These are phyloP conservation scores for Penicillium waksmanii DNA, from an alignment of 495 filamentous ascomycete genomes.

Conservation along the genomic window DNA sequence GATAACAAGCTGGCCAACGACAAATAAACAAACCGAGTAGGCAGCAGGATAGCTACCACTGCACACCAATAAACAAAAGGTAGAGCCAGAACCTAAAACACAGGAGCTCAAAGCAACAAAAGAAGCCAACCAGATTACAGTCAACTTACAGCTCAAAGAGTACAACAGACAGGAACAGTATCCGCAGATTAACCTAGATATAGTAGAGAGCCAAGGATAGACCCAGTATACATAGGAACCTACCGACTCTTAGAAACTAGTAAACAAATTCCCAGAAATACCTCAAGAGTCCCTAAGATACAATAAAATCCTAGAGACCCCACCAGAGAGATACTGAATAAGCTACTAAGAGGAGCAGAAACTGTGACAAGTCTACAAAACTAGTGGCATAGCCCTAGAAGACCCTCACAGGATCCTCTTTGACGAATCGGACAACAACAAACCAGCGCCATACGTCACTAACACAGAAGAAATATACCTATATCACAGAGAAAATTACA, in stretches of 20 bases:
- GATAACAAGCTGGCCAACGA: too few relatives aligned
- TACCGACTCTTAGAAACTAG: not conserved
- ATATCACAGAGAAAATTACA: not conserved
- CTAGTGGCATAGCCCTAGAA: not conserved
- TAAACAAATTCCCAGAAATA: not conserved
- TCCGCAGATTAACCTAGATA: not conserved
- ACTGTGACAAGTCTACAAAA: not conserved
- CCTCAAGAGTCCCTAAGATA: not conserved
- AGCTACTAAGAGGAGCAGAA: not conserved
- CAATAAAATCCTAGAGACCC: not conserved
- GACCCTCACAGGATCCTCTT: not conserved
- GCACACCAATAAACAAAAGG: too few relatives aligned
- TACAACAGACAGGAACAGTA: not conserved
- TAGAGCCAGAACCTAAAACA: too few relatives aligned
- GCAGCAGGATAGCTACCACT: not conserved
- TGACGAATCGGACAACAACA: not conserved
- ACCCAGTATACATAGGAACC: not conserved
- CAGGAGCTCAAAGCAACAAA: too few relatives aligned
- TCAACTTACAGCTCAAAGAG: not conserved
- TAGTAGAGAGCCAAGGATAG: not conserved
- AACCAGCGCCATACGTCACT: not conserved
- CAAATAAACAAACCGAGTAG: not conserved
- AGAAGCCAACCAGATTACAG: too few relatives aligned
- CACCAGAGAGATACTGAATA: not conserved
- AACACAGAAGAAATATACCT: not conserved